phyloP scores from a whole-genome alignment of 345 rosid genomes.

The Corymbia maculata region DNA sequence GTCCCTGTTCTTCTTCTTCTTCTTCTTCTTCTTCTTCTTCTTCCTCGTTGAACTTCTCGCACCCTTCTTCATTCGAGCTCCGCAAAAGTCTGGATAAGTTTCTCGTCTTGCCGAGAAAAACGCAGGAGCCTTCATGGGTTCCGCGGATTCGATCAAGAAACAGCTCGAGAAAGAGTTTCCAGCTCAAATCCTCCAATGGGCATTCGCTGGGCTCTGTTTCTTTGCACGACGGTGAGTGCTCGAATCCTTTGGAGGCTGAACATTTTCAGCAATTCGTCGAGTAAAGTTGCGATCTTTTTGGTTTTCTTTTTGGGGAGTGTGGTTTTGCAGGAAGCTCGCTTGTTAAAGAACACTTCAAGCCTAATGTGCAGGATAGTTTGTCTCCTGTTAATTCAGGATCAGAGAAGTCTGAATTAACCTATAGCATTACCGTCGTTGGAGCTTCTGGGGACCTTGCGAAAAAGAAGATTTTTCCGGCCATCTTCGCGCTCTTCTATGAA shows the following conservation, averaged over 20 bases:
- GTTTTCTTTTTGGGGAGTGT: background rate
- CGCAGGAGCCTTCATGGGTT: conserved; percentile 19
- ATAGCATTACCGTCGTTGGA: conserved; percentile 84
- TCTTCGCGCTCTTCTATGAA: conserved; percentile 80
- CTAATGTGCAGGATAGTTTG: conserved; percentile 9
- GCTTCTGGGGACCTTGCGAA: conserved; percentile 94
- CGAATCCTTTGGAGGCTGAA: background rate
- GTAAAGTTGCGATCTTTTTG: background rate
- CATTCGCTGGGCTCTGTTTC: conserved; percentile 37
- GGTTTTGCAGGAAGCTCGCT: conserved; percentile 23
- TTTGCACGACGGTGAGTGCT: conserved; percentile 50
- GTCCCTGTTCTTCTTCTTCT: conserved; percentile 24
- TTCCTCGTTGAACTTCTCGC: background rate
- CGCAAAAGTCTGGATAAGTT: conserved; percentile 2
- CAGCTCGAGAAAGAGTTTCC: conserved; percentile 27
- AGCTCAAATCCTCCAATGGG: conserved; percentile 59
- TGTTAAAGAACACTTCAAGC: conserved; percentile 13
- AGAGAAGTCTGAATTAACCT: conserved; percentile 31
- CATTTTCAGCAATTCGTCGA: background rate
- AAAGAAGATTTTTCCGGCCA: conserved; percentile 91
- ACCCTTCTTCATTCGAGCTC: background rate
- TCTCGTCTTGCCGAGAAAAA: conserved; percentile 23
- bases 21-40: conserved; percentile 20
- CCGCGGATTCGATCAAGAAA: conserved; percentile 31
- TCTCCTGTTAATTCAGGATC: conserved; percentile 4